Evolutionary conservation across 805 yeast genomes (phyloP), one percentile per base, ranked within the genome.

Genomic region (Cyberlindnera mrakii): DNA sequence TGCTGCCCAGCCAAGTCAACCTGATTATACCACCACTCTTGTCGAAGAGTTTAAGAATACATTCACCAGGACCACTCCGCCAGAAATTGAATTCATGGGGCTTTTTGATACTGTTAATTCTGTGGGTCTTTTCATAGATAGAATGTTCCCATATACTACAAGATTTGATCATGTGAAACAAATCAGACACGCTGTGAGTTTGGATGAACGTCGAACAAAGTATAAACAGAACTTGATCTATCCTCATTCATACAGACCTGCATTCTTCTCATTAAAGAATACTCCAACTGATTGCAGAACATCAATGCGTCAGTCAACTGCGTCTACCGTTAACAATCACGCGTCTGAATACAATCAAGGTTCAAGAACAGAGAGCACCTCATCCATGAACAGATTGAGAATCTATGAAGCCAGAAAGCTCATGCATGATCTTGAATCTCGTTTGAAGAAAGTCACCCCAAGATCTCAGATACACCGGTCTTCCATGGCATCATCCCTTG

Each of bases 51-150:
- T 80, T 56, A 72, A 67, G 46, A 65, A 62, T 37, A 75, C 81
- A 0, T 82, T 81, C 53, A 71, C 77, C 13, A 59, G 78, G 38
- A 51, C 64, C 5, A 58, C 63, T 5, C 51, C 59, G 2, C 72
- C 77, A 4, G 53, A 52, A 8, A 68, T 82, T 38, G 71, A 73
- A 48, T 78, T 80, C 46, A 74, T 81, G 71, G 88, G 88, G 0
- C 58, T 82, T 16, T 82, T 82, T 72, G 89, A 82, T 60, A 75
- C 85, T 0, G 78, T 81, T 16, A 80, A 78, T 54, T 79, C 86
- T 1, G 80, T 80, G 17, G 88, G 88, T 0, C 51, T 80, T 9
- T 44, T 80, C 4, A 64, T 77, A 34, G 85, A 80, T 52, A 60
- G 77, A 33, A 48, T 77, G 55, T 81, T 80, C 48, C 85, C 86